Percentiles rank a stretch among this genome's conserved stretches.
Evolutionary conservation across 169 alveolate species (phyloP).

Genomic region (Plasmodium malariae): DNA sequence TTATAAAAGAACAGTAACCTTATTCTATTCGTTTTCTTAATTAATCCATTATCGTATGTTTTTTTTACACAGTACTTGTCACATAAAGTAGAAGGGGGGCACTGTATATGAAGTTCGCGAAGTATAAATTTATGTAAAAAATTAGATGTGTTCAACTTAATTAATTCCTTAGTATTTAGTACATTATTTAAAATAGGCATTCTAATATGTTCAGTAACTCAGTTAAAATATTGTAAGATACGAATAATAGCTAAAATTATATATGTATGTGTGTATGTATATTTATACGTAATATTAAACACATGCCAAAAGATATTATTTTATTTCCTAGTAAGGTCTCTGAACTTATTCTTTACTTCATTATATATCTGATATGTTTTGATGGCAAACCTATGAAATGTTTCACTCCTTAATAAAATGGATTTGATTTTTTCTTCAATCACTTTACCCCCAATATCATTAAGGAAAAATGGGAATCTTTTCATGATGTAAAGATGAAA

Average conservation of each 20-base stretch:
- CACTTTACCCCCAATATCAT: slow-evolving; percentile 75
- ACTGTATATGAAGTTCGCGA: not conserved
- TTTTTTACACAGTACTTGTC: not conserved
- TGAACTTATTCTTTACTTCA: slow-evolving; percentile 59
- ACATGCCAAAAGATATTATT: not conserved
- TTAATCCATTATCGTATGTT: slow-evolving; percentile 15
- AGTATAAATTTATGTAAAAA: not conserved
- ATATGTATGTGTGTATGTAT: not conserved
- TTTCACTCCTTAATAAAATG: slow-evolving; percentile 53
- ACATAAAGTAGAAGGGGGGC: not conserved
- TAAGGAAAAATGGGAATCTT: slow-evolving; percentile 73
- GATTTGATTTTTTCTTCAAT: slow-evolving; percentile 75
- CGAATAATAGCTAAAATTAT: not conserved
- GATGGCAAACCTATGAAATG: slow-evolving; percentile 66
- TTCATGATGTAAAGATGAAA: slow-evolving; percentile 70
- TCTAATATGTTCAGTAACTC: slow-evolving; percentile 8
- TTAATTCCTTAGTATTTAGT: slow-evolving; percentile 25
- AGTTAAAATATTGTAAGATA: not conserved
- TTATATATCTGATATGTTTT: slow-evolving; percentile 62
- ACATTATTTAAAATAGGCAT: slow-evolving; percentile 70
- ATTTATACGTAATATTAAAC: not conserved
- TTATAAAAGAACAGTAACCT: slow-evolving; percentile 12
- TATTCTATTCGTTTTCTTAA: slow-evolving; percentile 4
- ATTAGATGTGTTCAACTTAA: slow-evolving; percentile 9
- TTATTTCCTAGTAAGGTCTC: slow-evolving; percentile 34